Evolutionary conservation across 1,284 basidiomycete genomes (phyloP).

Genomic region (Pseudozyma tsukubaensis): DNA sequence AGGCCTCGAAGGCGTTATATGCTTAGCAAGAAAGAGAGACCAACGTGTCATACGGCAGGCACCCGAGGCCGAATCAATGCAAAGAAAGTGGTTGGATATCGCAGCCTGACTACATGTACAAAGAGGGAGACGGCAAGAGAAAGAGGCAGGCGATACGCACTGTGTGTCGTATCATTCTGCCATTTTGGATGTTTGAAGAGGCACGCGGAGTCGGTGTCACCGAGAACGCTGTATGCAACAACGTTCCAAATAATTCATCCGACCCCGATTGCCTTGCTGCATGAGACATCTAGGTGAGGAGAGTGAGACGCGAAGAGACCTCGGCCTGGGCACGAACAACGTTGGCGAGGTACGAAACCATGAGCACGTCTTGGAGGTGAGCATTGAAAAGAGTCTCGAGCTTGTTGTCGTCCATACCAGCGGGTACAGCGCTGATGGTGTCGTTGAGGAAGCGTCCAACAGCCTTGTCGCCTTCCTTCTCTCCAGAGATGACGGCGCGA

Average conservation of each 20-base stretch:
- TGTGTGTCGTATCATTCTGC: neutral
- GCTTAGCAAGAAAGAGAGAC: too few species aligned
- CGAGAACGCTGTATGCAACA: too few species aligned
- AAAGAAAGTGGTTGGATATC: conserved; percentile 26
- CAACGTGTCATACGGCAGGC: too few species aligned
- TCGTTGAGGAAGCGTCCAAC: conserved; percentile 93
- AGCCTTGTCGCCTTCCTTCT: conserved; percentile 83
- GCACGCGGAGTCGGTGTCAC: too few species aligned
- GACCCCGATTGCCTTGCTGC: too few species aligned
- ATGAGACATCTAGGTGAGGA: conserved; percentile 72
- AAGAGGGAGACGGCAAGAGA: conserved; percentile 8
- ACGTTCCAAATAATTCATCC: too few species aligned
- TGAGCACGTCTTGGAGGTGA: conserved; percentile 81
- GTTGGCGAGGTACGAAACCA: conserved; percentile 94
- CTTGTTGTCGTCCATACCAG: conserved; percentile 56
- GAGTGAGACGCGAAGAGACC: conserved; percentile 86
- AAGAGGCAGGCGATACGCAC: neutral
- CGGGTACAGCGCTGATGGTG: conserved; percentile 71
- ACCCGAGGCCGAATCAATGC: conserved; percentile 8
- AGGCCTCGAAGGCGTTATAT: too few species aligned
- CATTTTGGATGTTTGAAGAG: conserved; percentile 8
- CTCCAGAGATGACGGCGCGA: conserved; percentile 81
- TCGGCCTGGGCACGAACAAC: conserved; percentile 94
- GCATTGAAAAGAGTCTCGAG: conserved; percentile 67
- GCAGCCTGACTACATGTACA: conserved; percentile 50